Evolutionary conservation across 352 stramenopile species (phyloP), one percentile per base, ranked within the genome.

Genomic region (Pythium phragmiticola): DNA sequence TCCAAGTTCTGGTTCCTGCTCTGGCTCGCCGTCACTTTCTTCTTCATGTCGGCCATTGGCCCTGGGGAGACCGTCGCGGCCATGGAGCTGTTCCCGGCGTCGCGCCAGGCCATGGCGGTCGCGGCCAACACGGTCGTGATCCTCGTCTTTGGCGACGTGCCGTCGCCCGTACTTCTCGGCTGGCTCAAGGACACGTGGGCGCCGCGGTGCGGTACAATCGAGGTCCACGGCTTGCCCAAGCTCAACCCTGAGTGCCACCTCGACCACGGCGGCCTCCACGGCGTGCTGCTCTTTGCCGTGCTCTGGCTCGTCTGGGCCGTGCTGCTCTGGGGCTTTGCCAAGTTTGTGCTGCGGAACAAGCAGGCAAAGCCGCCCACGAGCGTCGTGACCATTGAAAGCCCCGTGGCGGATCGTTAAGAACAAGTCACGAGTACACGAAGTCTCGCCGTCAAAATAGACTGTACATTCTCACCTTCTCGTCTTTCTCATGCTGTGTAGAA

Each of bases 111-210:
- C 0, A 95, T 98, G 76, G 89, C 89, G n/a, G 79, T 97, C 55
- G 92, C 88, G 3, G 80, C 96, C 36, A 96, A 94, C 71, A 96
- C 85, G 43, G 66, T 98, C 12, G 63, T 95, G 33, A 94, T 97
- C 46, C 94, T 98, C 75, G 72, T 87, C 12, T 73, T 98, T 11
- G 95, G 95, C 8, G 95, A 99, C 73, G 94, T 99, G 19, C 94
- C 95, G 23, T 89, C 89, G 16, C 95, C 95, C 9, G 88, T 98
- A 45, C 73, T 98, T 39, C 69, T 98, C 37, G 96, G 96, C 16
- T 77, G 70, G 60, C 78, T 98, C 52, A 98, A 98, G 74, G 96
- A 98, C 65, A 56, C 75, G 33, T 88, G 95, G 70, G 92, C 94
- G 12, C 94, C 95, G 4, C 69, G 77, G 34, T 98, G 92, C 60